phyloP scores from a whole-genome alignment of 352 stramenopile genomes.

The Phytopythium chamaehyphon region DNA sequence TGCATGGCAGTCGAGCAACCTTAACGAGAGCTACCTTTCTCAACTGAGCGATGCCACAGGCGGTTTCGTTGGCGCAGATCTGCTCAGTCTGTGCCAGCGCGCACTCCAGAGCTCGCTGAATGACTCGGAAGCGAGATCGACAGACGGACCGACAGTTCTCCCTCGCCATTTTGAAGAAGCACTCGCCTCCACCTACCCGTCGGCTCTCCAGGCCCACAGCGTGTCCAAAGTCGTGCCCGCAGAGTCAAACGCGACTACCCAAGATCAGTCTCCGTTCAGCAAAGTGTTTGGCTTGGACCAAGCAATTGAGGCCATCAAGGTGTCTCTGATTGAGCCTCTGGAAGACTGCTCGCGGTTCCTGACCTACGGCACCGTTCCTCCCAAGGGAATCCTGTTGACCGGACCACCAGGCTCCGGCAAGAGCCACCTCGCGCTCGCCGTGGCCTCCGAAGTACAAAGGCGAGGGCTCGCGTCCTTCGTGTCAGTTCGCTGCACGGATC shows the following conservation, averaged over 20 bases:
- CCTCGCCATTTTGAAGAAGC: constrained; percentile 79
- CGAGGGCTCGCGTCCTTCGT: constrained; percentile 79
- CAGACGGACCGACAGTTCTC: constrained; percentile 10
- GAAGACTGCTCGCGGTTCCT: constrained; percentile 95
- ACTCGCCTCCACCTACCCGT: constrained; percentile 91
- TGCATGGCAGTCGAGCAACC: constrained; percentile 59
- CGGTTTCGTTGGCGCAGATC: constrained; percentile 91
- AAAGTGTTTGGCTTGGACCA: constrained; percentile 96
- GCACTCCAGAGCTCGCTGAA: constrained; percentile 62
- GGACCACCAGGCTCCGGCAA: constrained; percentile 98
- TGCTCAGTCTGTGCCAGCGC: constrained; percentile 76
- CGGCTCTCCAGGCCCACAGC: constrained; percentile 94
- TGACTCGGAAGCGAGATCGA: constrained; percentile 12
- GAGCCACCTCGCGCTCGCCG: constrained; percentile 88
- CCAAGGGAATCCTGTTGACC: constrained; percentile 98
- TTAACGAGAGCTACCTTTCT: constrained; percentile 69
- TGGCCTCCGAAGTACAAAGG: constrained; percentile 56
- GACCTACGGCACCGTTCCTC: constrained; percentile 95
- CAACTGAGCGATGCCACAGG: constrained; percentile 94
- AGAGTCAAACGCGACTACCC: constrained; percentile 21
- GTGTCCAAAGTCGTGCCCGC: constrained; percentile 73
- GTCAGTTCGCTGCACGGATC: constrained; percentile 83
- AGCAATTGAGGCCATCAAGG: constrained; percentile 94
- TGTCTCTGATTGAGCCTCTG: constrained; percentile 97
- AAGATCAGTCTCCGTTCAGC: constrained; percentile 28